A percentile compares a stretch with the other conserved stretches of the same genome.
Evolutionary conservation across 345 rosid genomes (phyloP).

Genomic region (Brassica napus): DNA sequence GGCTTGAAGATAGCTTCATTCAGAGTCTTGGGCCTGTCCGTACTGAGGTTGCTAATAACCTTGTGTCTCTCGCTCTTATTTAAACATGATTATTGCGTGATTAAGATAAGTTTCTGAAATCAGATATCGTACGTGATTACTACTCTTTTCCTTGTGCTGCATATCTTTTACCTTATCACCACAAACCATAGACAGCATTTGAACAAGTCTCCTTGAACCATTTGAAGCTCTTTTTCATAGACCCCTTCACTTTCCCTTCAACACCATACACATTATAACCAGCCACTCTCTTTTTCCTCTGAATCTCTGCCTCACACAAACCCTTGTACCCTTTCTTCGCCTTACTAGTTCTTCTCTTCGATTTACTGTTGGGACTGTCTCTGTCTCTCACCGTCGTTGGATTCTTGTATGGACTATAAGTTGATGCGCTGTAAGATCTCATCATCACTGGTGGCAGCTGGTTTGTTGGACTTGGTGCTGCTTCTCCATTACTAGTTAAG

Average conservation of each 20-base stretch:
- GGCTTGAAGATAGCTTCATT: no score
- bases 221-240: conserved; percentile 76
- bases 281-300: conserved; percentile 90
- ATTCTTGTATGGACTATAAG: conserved; percentile 34
- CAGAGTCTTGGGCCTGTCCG: no score
- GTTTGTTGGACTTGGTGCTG: conserved; percentile 22
- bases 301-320: conserved; percentile 74
- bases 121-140: not conserved
- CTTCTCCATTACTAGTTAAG: conserved; percentile 9
- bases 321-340: conserved; percentile 47
- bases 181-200: conserved; percentile 63
- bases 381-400: conserved; percentile 31
- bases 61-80: conserved; percentile 1
- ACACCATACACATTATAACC: conserved; percentile 72
- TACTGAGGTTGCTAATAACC: no score
- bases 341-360: conserved; percentile 18
- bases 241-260: conserved; percentile 82
- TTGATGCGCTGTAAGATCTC: conserved; percentile 41
- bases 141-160: not conserved
- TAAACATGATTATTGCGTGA: not conserved
- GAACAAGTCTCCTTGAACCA: conserved; percentile 79
- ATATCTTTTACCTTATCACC: conserved; percentile 31
- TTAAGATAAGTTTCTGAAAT: not conserved
- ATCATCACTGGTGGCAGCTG: conserved; percentile 33
- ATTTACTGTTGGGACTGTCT: conserved; percentile 20